These are phyloP conservation scores for Russula sp. DNA, from an alignment of 768 basidiomycete species.

Conservation along the genomic window DNA sequence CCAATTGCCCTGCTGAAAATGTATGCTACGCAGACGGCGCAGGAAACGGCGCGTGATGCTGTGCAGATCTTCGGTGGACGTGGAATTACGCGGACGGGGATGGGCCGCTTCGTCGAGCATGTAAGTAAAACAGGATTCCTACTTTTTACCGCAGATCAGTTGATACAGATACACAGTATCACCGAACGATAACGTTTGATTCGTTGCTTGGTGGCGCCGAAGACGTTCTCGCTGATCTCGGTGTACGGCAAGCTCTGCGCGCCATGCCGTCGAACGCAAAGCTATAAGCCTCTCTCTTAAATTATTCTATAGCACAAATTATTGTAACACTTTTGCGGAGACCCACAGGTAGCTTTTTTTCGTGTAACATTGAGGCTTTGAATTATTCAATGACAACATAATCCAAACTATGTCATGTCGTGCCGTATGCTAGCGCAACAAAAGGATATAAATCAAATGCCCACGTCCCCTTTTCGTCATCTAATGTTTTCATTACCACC, in stretches of 20 bases:
- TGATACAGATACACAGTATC: slow-evolving; percentile 35
- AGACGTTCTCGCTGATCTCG: slow-evolving; percentile 74
- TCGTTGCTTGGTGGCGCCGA: slow-evolving; percentile 51
- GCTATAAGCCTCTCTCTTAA: slow-evolving; percentile 12
- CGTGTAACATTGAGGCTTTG: background rate
- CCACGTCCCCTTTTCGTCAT: background rate
- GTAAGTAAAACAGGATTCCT: slow-evolving; percentile 38
- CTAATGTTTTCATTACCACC: slow-evolving; percentile 1
- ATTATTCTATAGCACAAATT: background rate
- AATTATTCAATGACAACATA: slow-evolving; percentile 21
- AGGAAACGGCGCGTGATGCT: slow-evolving; percentile 79
- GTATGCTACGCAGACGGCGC: slow-evolving; percentile 69
- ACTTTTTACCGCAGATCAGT: background rate
- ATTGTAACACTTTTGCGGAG: background rate
- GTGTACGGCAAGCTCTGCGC: slow-evolving; percentile 70
- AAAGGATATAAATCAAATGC: background rate
- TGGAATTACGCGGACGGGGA: slow-evolving; percentile 77
- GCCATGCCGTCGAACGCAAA: slow-evolving; percentile 49
- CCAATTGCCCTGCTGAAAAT: slow-evolving; percentile 82
- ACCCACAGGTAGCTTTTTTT: background rate
- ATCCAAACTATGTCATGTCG: slow-evolving; percentile 18
- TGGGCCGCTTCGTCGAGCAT: slow-evolving; percentile 76
- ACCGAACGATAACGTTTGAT: slow-evolving; percentile 44
- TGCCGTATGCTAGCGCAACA: background rate
- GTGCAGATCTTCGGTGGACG: slow-evolving; percentile 87